A percentile compares a stretch with the other conserved stretches of the same genome.
Evolutionary conservation across 148 eudicot species (phyloP).

Genomic region (Dianthus caryophyllus): DNA sequence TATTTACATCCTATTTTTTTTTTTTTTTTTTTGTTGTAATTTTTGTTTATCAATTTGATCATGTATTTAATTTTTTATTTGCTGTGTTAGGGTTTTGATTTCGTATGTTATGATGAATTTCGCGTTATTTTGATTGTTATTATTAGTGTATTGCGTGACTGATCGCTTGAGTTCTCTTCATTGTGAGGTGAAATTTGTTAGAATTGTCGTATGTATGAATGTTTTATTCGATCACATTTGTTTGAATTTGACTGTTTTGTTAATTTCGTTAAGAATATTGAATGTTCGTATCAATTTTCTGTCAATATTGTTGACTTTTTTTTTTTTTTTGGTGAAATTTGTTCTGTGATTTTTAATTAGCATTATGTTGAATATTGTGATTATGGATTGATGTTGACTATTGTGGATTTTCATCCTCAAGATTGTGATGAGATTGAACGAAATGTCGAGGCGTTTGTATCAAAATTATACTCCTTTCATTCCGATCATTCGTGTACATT

Average conservation of each 20-base stretch:
- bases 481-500: too few species aligned
- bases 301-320: not conserved
- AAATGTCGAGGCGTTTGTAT: not conserved
- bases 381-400: conserved; percentile 3
- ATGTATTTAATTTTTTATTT: not conserved
- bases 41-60: too few species aligned
- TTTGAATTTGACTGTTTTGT: not conserved
- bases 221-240: not conserved
- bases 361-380: not conserved
- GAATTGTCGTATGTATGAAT: not conserved
- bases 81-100: not conserved
- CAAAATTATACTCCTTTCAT: not conserved
- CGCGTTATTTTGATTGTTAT: conserved; percentile 8
- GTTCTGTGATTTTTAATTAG: not conserved
- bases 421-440: not conserved
- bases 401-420: not conserved
- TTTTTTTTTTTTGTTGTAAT: not conserved
- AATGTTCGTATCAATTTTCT: not conserved
- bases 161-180: not conserved
- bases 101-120: too few species aligned
- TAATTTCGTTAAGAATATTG: not conserved
- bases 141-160: not conserved
- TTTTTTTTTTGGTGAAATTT: not conserved
- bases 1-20: not conserved
- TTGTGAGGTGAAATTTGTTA: not conserved